Conservation (phyloP, 2,329 filamentous ascomycete species). For the Zymoseptoria ardabiliae region DNA sequence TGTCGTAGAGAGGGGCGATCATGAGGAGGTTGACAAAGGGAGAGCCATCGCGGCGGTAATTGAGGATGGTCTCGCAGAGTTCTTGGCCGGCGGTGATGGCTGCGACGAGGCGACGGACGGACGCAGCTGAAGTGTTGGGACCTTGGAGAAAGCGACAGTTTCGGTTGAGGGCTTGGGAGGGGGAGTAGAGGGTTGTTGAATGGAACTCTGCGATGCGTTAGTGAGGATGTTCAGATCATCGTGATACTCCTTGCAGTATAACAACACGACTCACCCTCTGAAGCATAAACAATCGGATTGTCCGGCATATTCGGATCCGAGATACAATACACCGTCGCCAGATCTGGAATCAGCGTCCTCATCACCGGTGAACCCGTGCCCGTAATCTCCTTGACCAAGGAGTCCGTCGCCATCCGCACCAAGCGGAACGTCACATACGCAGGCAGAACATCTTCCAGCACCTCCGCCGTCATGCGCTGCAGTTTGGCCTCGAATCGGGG, state of each 20-base stretch:
- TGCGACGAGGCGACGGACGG: conserved; percentile 31
- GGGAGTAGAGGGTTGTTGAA: conserved; percentile 36
- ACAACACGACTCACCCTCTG: conserved; percentile 26
- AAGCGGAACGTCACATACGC: conserved; percentile 37
- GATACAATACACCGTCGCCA: conserved; percentile 42
- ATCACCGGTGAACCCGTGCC: conserved; percentile 35
- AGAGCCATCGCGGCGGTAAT: conserved; percentile 36
- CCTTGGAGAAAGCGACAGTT: conserved; percentile 43
- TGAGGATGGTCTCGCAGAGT: conserved; percentile 37
- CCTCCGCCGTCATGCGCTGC: conserved; percentile 27
- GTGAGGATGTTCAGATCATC: neutral
- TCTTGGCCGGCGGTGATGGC: conserved; percentile 35
- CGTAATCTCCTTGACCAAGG: conserved; percentile 38
- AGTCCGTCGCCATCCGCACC: conserved; percentile 35
- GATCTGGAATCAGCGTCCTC: conserved; percentile 34
- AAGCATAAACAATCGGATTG: conserved; percentile 41
- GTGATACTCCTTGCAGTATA: neutral
- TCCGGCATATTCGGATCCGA: conserved; percentile 37
- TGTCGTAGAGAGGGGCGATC: conserved; percentile 36
- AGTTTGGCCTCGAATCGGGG: conserved; percentile 31
- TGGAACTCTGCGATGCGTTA: conserved; percentile 35
- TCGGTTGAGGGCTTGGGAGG: conserved; percentile 37
- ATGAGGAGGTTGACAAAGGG: conserved; percentile 38
- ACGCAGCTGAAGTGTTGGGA: conserved; percentile 29
- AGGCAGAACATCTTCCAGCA: conserved; percentile 37